Conservation (phyloP, 2,329 filamentous ascomycete species). For the Colletotrichum gloeosporioides region DNA sequence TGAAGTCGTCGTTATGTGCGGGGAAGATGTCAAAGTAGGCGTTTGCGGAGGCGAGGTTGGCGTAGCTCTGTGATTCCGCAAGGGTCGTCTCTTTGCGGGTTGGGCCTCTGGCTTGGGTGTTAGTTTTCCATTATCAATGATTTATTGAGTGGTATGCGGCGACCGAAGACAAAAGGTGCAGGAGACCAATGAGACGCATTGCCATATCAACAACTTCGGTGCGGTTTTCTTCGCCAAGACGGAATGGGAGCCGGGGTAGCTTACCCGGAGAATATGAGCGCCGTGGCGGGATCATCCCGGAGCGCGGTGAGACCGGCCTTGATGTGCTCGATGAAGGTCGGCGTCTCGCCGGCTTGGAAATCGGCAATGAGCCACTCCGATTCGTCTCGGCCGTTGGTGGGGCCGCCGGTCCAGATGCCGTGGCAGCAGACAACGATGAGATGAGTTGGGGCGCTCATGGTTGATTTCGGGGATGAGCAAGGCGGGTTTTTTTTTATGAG, state of each 20-base stretch:
- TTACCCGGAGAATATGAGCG: conserved; percentile 78
- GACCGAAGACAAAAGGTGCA: not conserved
- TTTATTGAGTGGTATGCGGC: not conserved
- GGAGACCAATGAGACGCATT: not conserved
- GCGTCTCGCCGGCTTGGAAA: conserved; percentile 80
- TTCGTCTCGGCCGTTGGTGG: conserved; percentile 56
- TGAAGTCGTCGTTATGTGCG: not conserved
- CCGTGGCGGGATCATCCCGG: conserved; percentile 45
- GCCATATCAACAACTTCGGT: not conserved
- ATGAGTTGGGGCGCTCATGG: conserved; percentile 43
- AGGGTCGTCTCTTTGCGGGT: conserved; percentile 62
- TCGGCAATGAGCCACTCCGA: conserved; percentile 74
- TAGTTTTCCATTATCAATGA: not conserved
- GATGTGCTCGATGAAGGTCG: conserved; percentile 80
- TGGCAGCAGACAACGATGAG: conserved; percentile 86
- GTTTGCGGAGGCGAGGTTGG: conserved; percentile 54
- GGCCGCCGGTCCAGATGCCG: conserved; percentile 73
- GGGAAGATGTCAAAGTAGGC: conserved; percentile 48
- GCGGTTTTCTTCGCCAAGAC: not conserved
- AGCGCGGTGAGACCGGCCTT: conserved; percentile 65
- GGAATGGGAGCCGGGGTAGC: conserved; percentile 2
- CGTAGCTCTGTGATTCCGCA: conserved; percentile 70
- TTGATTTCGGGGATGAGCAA: not conserved
- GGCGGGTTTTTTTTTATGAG: not conserved
- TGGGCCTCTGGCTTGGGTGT: conserved; percentile 54